Evolutionary conservation across 1,139 yeast genomes (phyloP).

Genomic region (Yamadazyma epiphylla): DNA sequence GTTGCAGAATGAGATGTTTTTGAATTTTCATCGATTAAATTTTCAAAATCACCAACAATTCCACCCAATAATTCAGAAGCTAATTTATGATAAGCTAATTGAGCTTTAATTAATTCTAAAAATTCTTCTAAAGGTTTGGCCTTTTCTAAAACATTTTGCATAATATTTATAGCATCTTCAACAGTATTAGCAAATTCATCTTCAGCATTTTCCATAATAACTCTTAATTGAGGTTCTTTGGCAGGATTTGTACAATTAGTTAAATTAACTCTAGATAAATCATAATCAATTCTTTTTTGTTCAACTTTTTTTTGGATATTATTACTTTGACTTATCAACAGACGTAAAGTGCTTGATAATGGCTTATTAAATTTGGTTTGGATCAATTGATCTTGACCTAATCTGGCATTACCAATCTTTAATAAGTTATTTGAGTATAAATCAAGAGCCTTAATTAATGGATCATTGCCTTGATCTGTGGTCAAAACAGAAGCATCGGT

Average conservation of each 20-base stretch:
- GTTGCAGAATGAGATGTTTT: slow-evolving; percentile 16
- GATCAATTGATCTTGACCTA: slow-evolving; percentile 78
- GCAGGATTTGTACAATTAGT: slow-evolving; percentile 69
- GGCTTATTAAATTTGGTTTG: slow-evolving; percentile 68
- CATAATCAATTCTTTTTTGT: slow-evolving; percentile 75
- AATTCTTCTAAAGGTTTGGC: slow-evolving; percentile 71
- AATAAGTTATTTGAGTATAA: slow-evolving; percentile 42
- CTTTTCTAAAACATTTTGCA: slow-evolving; percentile 77
- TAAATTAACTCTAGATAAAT: slow-evolving; percentile 66
- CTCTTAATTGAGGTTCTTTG: slow-evolving; percentile 71
- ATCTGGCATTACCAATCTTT: slow-evolving; percentile 78
- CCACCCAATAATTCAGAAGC: slow-evolving; percentile 68
- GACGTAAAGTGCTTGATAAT: slow-evolving; percentile 59
- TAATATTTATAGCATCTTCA: slow-evolving; percentile 80
- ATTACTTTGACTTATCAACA: slow-evolving; percentile 61
- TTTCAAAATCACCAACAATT: slow-evolving; percentile 63
- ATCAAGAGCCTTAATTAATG: slow-evolving; percentile 41
- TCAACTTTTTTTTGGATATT: slow-evolving; percentile 75
- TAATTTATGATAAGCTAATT: slow-evolving; percentile 76
- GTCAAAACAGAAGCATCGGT: slow-evolving; percentile 52
- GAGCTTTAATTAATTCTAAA: slow-evolving; percentile 71
- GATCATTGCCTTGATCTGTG: slow-evolving; percentile 40
- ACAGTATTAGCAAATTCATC: slow-evolving; percentile 90
- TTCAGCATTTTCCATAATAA: slow-evolving; percentile 79
- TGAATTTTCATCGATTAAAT: slow-evolving; percentile 48